Percentiles rank a stretch among this genome's conserved stretches.
phyloP scores from a whole-genome alignment of 768 basidiomycete species.

The Hydnum rufescens region DNA sequence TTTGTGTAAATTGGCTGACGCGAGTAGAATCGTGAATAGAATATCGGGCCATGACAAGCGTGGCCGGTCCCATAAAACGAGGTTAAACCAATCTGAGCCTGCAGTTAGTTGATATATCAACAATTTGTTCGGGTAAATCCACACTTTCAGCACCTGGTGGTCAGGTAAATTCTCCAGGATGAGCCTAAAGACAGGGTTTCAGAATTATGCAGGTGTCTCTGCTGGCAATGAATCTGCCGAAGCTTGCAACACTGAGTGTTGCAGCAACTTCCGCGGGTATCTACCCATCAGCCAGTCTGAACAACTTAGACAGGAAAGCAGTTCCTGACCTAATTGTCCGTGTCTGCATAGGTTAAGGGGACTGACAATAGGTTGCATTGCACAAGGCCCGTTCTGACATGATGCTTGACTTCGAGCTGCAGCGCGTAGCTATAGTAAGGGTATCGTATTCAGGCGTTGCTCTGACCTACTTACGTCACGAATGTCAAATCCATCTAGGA shows the following conservation, averaged over 20 bases:
- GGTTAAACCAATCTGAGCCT: constrained; percentile 63
- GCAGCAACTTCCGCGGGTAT: too few relatives aligned
- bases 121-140: neutral
- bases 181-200: constrained; percentile 5
- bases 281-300: constrained; percentile 39
- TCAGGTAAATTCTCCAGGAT: constrained; percentile 8
- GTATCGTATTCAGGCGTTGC: constrained; percentile 2
- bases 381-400: constrained; percentile 50
- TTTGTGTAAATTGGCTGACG: constrained; percentile 62
- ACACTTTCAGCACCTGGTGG: constrained; percentile 6
- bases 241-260: constrained; percentile 6
- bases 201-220: neutral
- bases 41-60: constrained; percentile 74
- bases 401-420: constrained; percentile 56
- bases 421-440: constrained; percentile 58
- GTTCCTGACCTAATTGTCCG: too few relatives aligned
- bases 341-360: too few relatives aligned
- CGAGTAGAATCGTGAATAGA: constrained; percentile 75
- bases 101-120: neutral
- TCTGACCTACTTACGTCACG: neutral
- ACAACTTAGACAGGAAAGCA: constrained; percentile 36
- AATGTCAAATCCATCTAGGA: constrained; percentile 24
- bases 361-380: constrained; percentile 38
- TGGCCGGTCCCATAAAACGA: constrained; percentile 81
- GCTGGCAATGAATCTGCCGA: neutral